These are phyloP conservation scores for Russula foetens DNA, from an alignment of 768 basidiomycete species.

Conservation along the genomic window DNA sequence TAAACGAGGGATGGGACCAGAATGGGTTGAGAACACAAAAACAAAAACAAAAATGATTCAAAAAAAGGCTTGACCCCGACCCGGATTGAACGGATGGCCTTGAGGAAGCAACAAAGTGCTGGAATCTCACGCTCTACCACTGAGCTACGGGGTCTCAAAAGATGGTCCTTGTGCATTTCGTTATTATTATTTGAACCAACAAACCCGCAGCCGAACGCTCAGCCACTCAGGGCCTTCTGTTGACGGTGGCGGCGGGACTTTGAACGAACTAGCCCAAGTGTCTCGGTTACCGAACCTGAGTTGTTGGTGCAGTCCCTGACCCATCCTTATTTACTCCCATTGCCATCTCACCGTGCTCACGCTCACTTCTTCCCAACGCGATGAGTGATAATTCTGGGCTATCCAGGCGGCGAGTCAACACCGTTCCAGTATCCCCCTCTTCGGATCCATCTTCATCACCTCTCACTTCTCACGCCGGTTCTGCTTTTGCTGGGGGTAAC, in stretches of 20 bases:
- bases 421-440: conserved; percentile 30
- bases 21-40: too few species aligned
- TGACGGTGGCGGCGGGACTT: too few species aligned
- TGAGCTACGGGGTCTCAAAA: conserved; percentile 19
- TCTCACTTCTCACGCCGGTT: conserved; percentile 48
- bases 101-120: conserved; percentile 15
- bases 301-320: background rate
- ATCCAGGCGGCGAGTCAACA: conserved; percentile 49
- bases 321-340: background rate
- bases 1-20: too few species aligned
- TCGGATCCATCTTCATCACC: conserved; percentile 30
- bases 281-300: background rate
- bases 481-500: conserved; percentile 78
- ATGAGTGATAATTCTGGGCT: conserved; percentile 30
- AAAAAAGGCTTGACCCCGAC: conserved; percentile 16
- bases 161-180: background rate
- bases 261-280: background rate
- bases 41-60: too few species aligned
- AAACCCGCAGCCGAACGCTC: too few species aligned
- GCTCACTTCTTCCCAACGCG: background rate
- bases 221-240: too few species aligned
- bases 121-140: conserved; percentile 23
- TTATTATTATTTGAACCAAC: too few species aligned
- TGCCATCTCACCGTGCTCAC: background rate
- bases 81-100: conserved; percentile 24